Percentiles rank a stretch among this genome's conserved stretches.
These are phyloP conservation scores for Darksidea phi DNA, from an alignment of 495 filamentous ascomycete species.

Conservation along the genomic window DNA sequence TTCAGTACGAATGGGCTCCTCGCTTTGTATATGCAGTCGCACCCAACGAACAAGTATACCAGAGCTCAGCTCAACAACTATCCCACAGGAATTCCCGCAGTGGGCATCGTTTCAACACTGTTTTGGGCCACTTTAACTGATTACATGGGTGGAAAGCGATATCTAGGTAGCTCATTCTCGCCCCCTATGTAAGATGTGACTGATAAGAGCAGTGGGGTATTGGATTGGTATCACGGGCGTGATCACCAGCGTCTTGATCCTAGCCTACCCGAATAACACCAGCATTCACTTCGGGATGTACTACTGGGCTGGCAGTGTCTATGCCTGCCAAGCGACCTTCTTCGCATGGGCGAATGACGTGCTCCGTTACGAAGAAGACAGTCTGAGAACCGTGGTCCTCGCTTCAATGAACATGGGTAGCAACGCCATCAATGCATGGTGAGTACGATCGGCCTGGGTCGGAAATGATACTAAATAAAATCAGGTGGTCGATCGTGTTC, in stretches of 20 bases:
- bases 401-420: slow-evolving; percentile 72
- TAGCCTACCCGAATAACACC: slow-evolving; percentile 47
- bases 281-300: slow-evolving; percentile 53
- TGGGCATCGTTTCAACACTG: slow-evolving; percentile 52
- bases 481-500: slow-evolving; percentile 60
- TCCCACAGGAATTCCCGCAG: slow-evolving; percentile 50
- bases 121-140: slow-evolving; percentile 57
- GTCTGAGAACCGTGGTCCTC: slow-evolving; percentile 82
- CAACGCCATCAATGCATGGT: slow-evolving; percentile 57
- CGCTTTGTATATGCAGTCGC: slow-evolving; percentile 46
- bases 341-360: slow-evolving; percentile 64
- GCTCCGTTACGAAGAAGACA: slow-evolving; percentile 73
- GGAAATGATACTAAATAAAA: background rate
- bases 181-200: background rate
- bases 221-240: slow-evolving; percentile 54
- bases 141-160: slow-evolving; percentile 51
- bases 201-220: slow-evolving; percentile 46
- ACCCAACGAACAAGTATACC: slow-evolving; percentile 40
- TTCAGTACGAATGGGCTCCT: slow-evolving; percentile 37
- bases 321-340: slow-evolving; percentile 59
- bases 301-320: slow-evolving; percentile 55
- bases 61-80: slow-evolving; percentile 44
- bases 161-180: slow-evolving; percentile 32
- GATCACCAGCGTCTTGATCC: slow-evolving; percentile 50
- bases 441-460: background rate